These are phyloP conservation scores for Penicillium sp. DNA, from an alignment of 2,329 filamentous ascomycete genomes.

Conservation along the genomic window DNA sequence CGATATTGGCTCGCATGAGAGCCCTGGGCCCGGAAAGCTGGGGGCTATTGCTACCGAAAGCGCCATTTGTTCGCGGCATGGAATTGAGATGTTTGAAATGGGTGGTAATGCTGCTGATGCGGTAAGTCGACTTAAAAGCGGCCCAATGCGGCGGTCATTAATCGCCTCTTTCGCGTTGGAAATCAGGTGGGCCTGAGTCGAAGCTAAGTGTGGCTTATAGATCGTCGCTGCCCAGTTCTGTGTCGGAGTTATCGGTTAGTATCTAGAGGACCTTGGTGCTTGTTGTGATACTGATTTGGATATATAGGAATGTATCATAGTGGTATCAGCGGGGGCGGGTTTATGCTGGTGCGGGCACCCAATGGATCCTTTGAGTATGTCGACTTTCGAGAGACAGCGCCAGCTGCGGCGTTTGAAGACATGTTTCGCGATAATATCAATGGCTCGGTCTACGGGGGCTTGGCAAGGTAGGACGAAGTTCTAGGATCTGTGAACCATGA, in stretches of 20 bases:
- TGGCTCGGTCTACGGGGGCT: constrained; percentile 69
- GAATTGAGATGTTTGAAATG: constrained; percentile 61
- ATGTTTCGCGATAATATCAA: constrained; percentile 77
- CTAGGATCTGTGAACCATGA: no score
- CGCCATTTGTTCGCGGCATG: constrained; percentile 68
- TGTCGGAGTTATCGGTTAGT: constrained; percentile 66
- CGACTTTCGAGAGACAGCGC: constrained; percentile 88
- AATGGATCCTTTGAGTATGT: constrained; percentile 81
- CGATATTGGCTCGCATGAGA: constrained; percentile 28
- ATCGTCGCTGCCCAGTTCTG: constrained; percentile 74
- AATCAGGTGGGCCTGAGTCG: not conserved
- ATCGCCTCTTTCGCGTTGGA: not conserved
- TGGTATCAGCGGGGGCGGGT: constrained; percentile 87
- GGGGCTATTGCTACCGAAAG: constrained; percentile 74
- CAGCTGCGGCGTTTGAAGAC: constrained; percentile 74
- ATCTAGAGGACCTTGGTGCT: no score
- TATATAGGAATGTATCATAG: constrained; percentile 68
- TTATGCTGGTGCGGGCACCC: constrained; percentile 74
- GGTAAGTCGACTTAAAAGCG: constrained; percentile 33
- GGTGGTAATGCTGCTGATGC: constrained; percentile 77
- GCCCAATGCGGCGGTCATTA: not conserved
- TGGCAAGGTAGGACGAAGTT: constrained; percentile 55
- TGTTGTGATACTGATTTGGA: not conserved
- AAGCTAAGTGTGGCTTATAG: constrained; percentile 29
- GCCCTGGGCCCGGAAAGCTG: constrained; percentile 28